Evolutionary conservation across 192 early-diverging fungal species (phyloP).

Genomic region (Dimargaris cristalligena): DNA sequence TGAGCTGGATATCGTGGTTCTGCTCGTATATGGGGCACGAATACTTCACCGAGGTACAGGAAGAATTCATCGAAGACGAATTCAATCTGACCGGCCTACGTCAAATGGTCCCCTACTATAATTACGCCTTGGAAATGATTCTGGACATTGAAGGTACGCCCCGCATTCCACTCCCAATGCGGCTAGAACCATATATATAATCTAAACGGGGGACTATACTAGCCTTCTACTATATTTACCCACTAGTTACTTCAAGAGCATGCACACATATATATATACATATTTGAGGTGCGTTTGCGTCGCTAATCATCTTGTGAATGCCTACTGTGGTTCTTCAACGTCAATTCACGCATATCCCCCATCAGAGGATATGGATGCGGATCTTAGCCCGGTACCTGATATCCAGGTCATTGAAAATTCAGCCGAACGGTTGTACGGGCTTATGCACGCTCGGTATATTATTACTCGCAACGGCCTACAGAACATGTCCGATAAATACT

Average conservation of each 20-base stretch:
- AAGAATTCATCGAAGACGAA: slow-evolving; percentile 82
- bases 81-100: slow-evolving; percentile 94
- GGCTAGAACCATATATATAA: no score
- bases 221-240: no score
- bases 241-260: no score
- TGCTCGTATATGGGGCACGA: slow-evolving; percentile 55
- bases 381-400: slow-evolving; percentile 40
- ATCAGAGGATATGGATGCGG: slow-evolving; percentile 18
- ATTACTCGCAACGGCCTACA: slow-evolving; percentile 72
- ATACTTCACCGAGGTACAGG: slow-evolving; percentile 58
- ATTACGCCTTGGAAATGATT: slow-evolving; percentile 89
- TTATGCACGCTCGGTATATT: slow-evolving; percentile 89
- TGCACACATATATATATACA: no score
- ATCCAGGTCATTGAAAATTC: slow-evolving; percentile 60
- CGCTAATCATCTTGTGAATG: no score
- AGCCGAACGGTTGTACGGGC: slow-evolving; percentile 83
- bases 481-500: slow-evolving; percentile 65
- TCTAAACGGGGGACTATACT: no score
- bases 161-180: no score
- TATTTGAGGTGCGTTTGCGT: no score
- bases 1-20: slow-evolving; percentile 67
- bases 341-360: no score
- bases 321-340: no score
- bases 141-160: slow-evolving; percentile 65
- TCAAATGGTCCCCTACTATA: slow-evolving; percentile 64